A percentile compares a stretch with the other conserved stretches of the same genome.
Evolutionary conservation across 768 basidiomycete species (phyloP).

Genomic region (Leccinum broughii): DNA sequence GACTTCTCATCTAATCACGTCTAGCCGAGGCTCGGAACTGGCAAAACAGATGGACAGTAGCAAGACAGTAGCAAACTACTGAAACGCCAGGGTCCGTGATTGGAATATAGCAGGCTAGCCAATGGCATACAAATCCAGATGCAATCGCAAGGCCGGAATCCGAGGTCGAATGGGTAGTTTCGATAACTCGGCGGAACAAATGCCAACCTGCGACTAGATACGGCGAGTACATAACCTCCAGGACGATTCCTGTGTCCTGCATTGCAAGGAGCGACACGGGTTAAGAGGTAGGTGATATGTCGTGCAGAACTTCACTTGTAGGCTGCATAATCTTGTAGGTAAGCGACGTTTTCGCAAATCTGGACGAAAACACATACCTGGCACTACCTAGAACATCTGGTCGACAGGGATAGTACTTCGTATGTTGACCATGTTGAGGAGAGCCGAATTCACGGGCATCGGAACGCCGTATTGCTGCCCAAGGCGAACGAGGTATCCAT

Average conservation of each 20-base stretch:
- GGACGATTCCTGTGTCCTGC: neutral
- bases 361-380: constrained; percentile 13
- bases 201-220: neutral
- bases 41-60: neutral
- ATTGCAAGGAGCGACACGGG: neutral
- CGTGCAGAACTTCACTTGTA: neutral
- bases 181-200: neutral
- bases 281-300: neutral
- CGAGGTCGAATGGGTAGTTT: neutral
- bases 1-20: neutral
- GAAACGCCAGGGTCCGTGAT: neutral
- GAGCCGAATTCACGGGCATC: constrained; percentile 56
- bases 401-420: constrained; percentile 57
- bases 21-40: neutral
- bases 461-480: constrained; percentile 56
- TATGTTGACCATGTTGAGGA: constrained; percentile 61
- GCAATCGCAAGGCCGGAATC: neutral
- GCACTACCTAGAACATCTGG: constrained; percentile 30
- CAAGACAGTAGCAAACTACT: neutral
- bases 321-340: constrained; percentile 2
- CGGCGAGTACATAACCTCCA: neutral
- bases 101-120: neutral
- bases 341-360: constrained; percentile 1
- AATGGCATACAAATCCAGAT: neutral
- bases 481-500: constrained; percentile 73